A percentile compares a stretch with the other conserved stretches of the same genome.
Evolutionary conservation across 2,329 filamentous ascomycete genomes (phyloP).

Genomic region (Colletotrichum musae): DNA sequence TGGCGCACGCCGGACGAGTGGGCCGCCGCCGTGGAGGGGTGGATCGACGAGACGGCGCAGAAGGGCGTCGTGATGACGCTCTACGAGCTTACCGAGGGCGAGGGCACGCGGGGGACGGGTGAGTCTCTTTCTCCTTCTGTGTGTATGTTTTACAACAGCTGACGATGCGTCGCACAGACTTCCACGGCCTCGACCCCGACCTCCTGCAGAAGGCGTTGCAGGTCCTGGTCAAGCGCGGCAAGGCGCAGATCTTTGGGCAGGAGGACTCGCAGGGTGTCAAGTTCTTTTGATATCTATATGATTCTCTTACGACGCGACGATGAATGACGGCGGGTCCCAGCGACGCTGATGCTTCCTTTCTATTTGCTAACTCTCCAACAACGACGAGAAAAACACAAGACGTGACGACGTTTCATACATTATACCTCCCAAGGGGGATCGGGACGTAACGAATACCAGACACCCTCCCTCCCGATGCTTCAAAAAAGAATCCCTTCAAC

Average conservation of each 20-base stretch:
- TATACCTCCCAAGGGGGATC: slow-evolving; percentile 3
- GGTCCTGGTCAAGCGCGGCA: slow-evolving; percentile 89
- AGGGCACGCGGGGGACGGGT: slow-evolving; percentile 80
- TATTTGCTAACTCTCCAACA: slow-evolving; percentile 13
- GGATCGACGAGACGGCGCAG: slow-evolving; percentile 91
- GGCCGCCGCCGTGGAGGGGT: slow-evolving; percentile 83
- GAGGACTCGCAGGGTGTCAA: slow-evolving; percentile 94
- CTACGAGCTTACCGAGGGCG: slow-evolving; percentile 92
- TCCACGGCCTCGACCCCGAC: slow-evolving; percentile 89
- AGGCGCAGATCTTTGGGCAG: slow-evolving; percentile 92
- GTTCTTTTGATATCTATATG: slow-evolving; percentile 79
- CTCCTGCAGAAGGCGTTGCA: slow-evolving; percentile 84
- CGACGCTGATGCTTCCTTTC: background rate
- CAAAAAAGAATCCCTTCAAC: slow-evolving; percentile 10
- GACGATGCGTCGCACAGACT: slow-evolving; percentile 68
- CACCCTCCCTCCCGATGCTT: background rate
- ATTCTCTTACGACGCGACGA: no score
- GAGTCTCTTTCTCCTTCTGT: slow-evolving; percentile 43
- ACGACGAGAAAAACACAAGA: background rate
- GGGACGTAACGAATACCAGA: background rate
- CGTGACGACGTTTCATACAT: slow-evolving; percentile 19
- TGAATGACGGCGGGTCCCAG: no score
- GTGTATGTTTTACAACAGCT: slow-evolving; percentile 40
- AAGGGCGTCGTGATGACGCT: slow-evolving; percentile 91
- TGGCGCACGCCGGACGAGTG: slow-evolving; percentile 94